Conservation (phyloP, 345 rosid genomes). For the Theobroma cacao region DNA sequence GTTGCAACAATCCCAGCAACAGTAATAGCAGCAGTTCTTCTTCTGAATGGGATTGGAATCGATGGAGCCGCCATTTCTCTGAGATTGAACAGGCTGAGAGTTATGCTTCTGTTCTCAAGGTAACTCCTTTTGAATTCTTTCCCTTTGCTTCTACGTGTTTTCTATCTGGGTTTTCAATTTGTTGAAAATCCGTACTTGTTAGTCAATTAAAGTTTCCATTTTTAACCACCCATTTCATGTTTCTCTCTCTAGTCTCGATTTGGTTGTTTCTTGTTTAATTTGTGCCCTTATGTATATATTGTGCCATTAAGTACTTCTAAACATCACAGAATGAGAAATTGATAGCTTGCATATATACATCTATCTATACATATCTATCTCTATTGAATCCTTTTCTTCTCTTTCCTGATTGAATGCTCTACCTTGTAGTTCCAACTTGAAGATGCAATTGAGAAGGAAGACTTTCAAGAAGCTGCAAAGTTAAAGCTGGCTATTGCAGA, state of each 20-base stretch:
- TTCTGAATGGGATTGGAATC: constrained; percentile 83
- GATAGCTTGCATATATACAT: background rate
- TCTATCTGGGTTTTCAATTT: background rate
- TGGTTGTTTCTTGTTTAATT: background rate
- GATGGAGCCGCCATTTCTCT: constrained; percentile 85
- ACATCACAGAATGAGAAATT: background rate
- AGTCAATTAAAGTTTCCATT: background rate
- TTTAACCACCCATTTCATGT: background rate
- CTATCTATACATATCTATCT: background rate
- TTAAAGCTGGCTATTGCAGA: constrained; percentile 70
- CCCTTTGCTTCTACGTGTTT: background rate
- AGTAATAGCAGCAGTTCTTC: constrained; percentile 28
- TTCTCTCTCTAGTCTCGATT: background rate
- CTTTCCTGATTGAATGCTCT: constrained; percentile 3
- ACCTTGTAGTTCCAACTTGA: constrained; percentile 78
- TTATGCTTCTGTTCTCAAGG: constrained; percentile 81
- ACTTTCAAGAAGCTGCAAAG: constrained; percentile 82
- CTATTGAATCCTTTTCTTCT: background rate
- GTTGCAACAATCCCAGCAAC: constrained; percentile 30
- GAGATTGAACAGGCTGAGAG: constrained; percentile 78
- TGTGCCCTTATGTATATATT: background rate
- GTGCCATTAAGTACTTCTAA: background rate
- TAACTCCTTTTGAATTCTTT: constrained; percentile 1
- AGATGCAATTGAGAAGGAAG: constrained; percentile 86
- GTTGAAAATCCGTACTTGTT: background rate